These are phyloP conservation scores for Omphalea diandra DNA, from an alignment of 441 rosid species.

Conservation along the genomic window DNA sequence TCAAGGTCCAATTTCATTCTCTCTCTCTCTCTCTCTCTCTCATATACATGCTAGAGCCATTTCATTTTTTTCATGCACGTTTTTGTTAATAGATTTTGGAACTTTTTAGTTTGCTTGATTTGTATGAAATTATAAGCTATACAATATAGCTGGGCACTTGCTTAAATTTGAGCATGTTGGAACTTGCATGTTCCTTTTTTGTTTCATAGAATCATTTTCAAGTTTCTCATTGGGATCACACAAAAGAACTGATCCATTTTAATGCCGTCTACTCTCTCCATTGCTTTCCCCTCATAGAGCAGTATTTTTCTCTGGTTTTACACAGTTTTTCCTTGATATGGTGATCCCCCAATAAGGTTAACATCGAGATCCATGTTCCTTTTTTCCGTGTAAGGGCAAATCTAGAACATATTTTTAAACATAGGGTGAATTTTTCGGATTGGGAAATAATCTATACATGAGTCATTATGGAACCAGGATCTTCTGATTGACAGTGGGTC, in stretches of 20 bases:
- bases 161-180: neutral
- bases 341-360: neutral
- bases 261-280: neutral
- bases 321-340: neutral
- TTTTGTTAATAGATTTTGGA: neutral
- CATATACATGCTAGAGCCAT: neutral
- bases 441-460: neutral
- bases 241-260: neutral
- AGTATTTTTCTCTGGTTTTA: neutral
- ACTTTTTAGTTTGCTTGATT: slow-evolving; percentile 1
- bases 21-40: neutral
- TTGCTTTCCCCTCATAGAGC: neutral
- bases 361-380: neutral
- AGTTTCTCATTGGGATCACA: neutral
- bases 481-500: no score
- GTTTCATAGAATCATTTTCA: neutral
- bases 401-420: neutral
- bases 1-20: slow-evolving; percentile 52
- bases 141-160: neutral
- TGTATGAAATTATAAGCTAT: neutral
- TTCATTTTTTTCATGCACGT: neutral
- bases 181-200: neutral
- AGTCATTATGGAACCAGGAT: no score
- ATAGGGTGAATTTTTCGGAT: neutral
- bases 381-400: slow-evolving; percentile 5